Conservation (phyloP, 208 protist genomes). For the Eutreptiella sp. region DNA sequence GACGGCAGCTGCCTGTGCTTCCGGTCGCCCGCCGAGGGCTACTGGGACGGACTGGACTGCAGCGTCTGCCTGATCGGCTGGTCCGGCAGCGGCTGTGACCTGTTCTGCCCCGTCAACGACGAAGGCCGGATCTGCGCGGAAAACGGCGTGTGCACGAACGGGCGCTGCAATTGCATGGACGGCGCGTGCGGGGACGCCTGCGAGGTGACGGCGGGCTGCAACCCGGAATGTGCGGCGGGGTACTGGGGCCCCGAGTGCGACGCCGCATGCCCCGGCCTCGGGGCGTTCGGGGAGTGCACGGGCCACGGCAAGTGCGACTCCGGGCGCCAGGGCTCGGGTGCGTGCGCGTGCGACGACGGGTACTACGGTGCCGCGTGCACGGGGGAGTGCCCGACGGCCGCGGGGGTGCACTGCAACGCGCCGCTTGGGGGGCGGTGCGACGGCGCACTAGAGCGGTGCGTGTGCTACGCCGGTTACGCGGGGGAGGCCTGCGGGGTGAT, state of each 20-base stretch:
- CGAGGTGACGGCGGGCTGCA: not conserved
- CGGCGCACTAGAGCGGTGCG: constrained; percentile 14
- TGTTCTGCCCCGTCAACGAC: constrained; percentile 7
- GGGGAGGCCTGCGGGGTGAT: constrained; percentile 14
- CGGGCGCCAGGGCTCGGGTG: not conserved
- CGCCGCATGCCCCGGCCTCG: constrained; percentile 8
- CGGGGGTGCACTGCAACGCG: too few species aligned
- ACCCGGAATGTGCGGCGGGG: constrained; percentile 2
- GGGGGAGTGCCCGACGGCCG: not conserved
- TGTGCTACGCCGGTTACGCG: constrained; percentile 13
- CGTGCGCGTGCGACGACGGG: constrained; percentile 14
- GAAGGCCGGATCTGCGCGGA: constrained; percentile 10
- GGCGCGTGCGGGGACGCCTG: not conserved
- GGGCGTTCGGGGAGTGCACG: constrained; percentile 1
- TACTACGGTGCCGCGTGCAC: constrained; percentile 21
- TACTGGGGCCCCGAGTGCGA: constrained; percentile 1
- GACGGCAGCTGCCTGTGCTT: constrained; percentile 12
- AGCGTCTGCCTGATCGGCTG: constrained; percentile 10
- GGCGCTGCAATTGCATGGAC: constrained; percentile 1
- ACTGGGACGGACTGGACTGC: constrained; percentile 22
- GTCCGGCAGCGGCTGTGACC: constrained; percentile 8
- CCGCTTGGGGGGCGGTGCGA: not conserved
- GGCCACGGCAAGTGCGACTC: constrained; percentile 25
- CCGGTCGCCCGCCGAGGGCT: not conserved
- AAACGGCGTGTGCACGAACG: constrained; percentile 18